A percentile compares a stretch with the other conserved stretches of the same genome.
These are phyloP conservation scores for Globisporangium spiculum DNA, from an alignment of 352 stramenopile genomes.

Conservation along the genomic window DNA sequence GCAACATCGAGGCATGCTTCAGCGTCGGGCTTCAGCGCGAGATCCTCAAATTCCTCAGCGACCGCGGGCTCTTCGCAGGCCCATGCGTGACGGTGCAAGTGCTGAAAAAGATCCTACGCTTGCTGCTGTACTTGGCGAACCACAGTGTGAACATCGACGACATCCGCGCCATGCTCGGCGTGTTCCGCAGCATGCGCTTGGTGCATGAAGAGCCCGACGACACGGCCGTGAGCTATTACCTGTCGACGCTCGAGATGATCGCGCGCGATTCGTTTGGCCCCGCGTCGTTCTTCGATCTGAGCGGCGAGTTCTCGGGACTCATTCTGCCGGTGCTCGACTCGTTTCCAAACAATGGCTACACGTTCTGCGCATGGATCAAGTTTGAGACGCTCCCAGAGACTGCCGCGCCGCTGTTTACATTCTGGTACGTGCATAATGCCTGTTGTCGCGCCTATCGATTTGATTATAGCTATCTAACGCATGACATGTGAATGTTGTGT, in stretches of 20 bases:
- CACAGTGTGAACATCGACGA: slow-evolving; percentile 79
- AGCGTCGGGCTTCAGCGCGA: slow-evolving; percentile 67
- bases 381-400: slow-evolving; percentile 73
- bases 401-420: slow-evolving; percentile 72
- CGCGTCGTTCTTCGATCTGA: slow-evolving; percentile 82
- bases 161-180: slow-evolving; percentile 75
- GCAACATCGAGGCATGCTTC: slow-evolving; percentile 73
- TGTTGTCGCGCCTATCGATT: no score
- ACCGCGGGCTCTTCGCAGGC: slow-evolving; percentile 62
- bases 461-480: neutral
- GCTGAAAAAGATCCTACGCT: slow-evolving; percentile 71
- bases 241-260: slow-evolving; percentile 85
- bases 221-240: slow-evolving; percentile 67
- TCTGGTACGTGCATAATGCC: slow-evolving; percentile 38
- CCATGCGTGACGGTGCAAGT: slow-evolving; percentile 52
- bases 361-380: slow-evolving; percentile 84
- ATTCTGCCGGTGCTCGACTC: slow-evolving; percentile 63
- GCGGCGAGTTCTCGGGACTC: slow-evolving; percentile 71
- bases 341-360: slow-evolving; percentile 82
- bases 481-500: neutral
- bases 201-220: slow-evolving; percentile 69
- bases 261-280: slow-evolving; percentile 77
- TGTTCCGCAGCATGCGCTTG: slow-evolving; percentile 73
- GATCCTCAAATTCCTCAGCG: slow-evolving; percentile 70
- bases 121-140: slow-evolving; percentile 78